Base-by-base conservation (phyloP, 116 monocot species). In the Cymodocea nodosa region DNA sequence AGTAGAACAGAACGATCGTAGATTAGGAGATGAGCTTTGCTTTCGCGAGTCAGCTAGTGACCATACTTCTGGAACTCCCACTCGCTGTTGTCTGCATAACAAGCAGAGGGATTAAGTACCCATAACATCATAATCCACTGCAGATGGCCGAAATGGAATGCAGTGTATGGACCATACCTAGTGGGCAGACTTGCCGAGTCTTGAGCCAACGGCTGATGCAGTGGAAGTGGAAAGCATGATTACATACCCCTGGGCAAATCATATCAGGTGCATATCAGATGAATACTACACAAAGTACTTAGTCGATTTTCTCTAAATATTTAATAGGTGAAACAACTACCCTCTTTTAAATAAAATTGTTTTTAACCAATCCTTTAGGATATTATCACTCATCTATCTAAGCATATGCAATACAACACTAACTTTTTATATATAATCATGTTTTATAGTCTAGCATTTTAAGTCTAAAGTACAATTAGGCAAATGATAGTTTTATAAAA, bases 151-250 rank as follows among this genome's bases (percentile, higher is more conserved):
- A 5, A 1, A 7, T 19, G 2, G 60, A 51, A 60, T 14, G 49
- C 23, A 52, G 23, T 53, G 25, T 24, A 35, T 6, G 0, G 15
- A 4, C 35, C 60, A 60, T 77, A 93, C 93, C 93, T 36, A 93
- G 71, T 18, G 93, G 93, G 64, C 93, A 93, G 15, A 93, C 93
- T 86, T 93, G 93, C 12, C 93, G 85, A 52, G 93, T 93, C 72
- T 93, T 93, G 53, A 93, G 89, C 93, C 93, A 93, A 51, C 93
- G 60, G 61, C 93, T 93, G 73, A 93, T 89, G 81, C 93, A 93
- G 68, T 93, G 93, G 57, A 93, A 93, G 70, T 93, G 93, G 66
- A 93, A 93, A 10, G 93, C 93, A 60, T 93, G 93, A 44, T 93
- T 93, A 74, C 93, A 92, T 7, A 92, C 92, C 51, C 92, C 92